Evolutionary conservation across 2,329 filamentous ascomycete species (phyloP), one percentile per base, ranked within the genome.

Genomic region (Claviceps sp.): DNA sequence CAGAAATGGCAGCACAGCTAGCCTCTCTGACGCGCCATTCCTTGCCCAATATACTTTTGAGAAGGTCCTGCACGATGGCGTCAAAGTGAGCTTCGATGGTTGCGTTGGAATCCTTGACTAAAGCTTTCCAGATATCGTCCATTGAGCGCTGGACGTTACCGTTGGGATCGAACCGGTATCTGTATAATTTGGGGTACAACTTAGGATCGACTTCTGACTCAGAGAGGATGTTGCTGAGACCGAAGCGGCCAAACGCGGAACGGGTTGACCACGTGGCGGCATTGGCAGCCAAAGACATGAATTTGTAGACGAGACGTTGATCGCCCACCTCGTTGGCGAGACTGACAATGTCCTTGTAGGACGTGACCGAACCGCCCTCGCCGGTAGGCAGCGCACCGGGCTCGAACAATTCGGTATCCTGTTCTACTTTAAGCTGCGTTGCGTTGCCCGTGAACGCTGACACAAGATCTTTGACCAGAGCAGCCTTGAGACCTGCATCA

Each of bases 211-310:
- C 78, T 54, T 82, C 78, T 0, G 90, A 90, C 61, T 95, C 89
- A 0, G 89, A 93, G 47, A 98, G 78, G 55, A 98, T 91, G 58
- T 80, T 93, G 65, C 89, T 94, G 48, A 98, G 76, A 0, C 93
- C 93, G 58, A 97, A 96, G 11, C 89, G 80, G 2, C 93, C 93
- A 67, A 98, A 97, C 0, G 93, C 93, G 1, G 93, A 94, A 49
- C 93, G 81, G n/a, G 89, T 95, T 1, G 89, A 91, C 93, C 93
- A 98, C 16, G 95, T 94, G 0, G 90, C 89, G 47, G 95, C 94
- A 62, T 96, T 95, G 1, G 89, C 89, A 2, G 93, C 93, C 58
- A 98, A 76, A 0, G 90, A 91, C 93, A 98, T 98, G 70, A 98
- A 97, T 55, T 90, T 89, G 72, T 98, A 98, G 1, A 97, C 87